phyloP scores from a whole-genome alignment of 2,329 filamentous ascomycete genomes.

The Colletotrichum sansevieriae region DNA sequence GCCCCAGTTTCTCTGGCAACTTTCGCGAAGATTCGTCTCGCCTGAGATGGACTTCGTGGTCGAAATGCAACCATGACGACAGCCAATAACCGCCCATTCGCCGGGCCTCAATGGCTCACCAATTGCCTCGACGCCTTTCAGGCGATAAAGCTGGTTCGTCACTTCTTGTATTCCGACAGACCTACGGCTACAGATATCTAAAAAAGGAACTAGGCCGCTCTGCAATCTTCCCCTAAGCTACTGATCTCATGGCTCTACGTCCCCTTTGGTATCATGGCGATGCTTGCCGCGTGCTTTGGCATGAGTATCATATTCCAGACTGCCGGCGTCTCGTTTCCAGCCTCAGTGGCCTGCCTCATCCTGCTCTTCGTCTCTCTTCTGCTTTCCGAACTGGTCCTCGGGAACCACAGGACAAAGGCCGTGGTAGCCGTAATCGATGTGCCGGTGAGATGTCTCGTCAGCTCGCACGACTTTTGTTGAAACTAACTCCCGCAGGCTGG shows the following conservation, averaged over 20 bases:
- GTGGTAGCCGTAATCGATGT: constrained; percentile 66
- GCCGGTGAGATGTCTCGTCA: constrained; percentile 55
- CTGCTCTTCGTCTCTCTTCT: constrained; percentile 66
- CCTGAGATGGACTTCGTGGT: not conserved
- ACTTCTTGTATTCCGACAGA: not conserved
- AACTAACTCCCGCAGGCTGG: constrained; percentile 57
- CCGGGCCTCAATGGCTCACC: constrained; percentile 17
- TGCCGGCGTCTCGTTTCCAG: constrained; percentile 67
- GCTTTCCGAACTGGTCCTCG: constrained; percentile 59
- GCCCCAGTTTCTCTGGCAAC: not conserved
- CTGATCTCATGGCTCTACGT: constrained; percentile 63
- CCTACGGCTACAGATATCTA: fast-evolving
- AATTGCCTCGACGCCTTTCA: constrained; percentile 6
- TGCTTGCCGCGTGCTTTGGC: constrained; percentile 59
- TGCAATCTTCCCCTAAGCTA: constrained; percentile 44
- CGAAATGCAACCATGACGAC: constrained; percentile 15
- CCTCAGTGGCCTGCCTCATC: constrained; percentile 70
- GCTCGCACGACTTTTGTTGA: fast-evolving
- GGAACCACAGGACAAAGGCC: constrained; percentile 61
- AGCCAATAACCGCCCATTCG: not conserved
- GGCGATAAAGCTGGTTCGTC: constrained; percentile 35
- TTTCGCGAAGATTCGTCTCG: too few relatives aligned
- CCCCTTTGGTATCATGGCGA: constrained; percentile 57
- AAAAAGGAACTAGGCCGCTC: not conserved
- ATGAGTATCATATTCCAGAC: constrained; percentile 59